Base-by-base conservation (phyloP, 2,329 filamentous ascomycete genomes). In the Penicillium polonicum region DNA sequence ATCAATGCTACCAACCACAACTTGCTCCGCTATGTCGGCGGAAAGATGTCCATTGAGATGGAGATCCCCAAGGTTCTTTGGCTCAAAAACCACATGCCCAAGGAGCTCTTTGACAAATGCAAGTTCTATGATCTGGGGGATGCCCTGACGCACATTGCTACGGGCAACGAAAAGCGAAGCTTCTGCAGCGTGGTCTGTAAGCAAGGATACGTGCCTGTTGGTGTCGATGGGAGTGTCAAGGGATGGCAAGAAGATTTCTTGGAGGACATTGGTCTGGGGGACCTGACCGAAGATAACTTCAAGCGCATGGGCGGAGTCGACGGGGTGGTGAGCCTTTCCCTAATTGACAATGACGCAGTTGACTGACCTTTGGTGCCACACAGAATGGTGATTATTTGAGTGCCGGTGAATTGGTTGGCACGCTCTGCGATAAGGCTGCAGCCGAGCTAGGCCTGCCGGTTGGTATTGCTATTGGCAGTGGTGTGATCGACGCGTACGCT, bases 11-110 rank as follows among this genome's bases (percentile, higher is more conserved):
- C 94, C 3, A 83, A 88, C 52, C 94, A 99, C 80, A 94, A 95
- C 75, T 82, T 99, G 53, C 85, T 99, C 58, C 89, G 92, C 70
- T 99, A 99, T 72, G 94, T 99, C 19, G 94, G 94, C 66, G 94
- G 94, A 62, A 93, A 89, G 74, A 99, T 99, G 94, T 96, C 91
- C 73, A 93, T 97, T 64, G 94, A 99, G 81, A 99, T 99, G 94
- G 94, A 99, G 76, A 95, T 99, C 55, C 94, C 94, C 63, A 99
- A 99, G 79, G 91, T 97, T 1, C 82, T 97, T 57, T 99, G 94
- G 94, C 83, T 99, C 72, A 97, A 97, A 83, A 96, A 96, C 77
- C 85, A 97, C 78, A 97, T 99, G 94, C 89, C 94, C 2, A 83
- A 89, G 55, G 90, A 96, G 68, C 81, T 94, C 17, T 99, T 97